Percentiles rank a stretch among this genome's conserved stretches.
Evolutionary conservation across 192 early-diverging fungal species (phyloP).

Genomic region (Backusella tarrabulga): DNA sequence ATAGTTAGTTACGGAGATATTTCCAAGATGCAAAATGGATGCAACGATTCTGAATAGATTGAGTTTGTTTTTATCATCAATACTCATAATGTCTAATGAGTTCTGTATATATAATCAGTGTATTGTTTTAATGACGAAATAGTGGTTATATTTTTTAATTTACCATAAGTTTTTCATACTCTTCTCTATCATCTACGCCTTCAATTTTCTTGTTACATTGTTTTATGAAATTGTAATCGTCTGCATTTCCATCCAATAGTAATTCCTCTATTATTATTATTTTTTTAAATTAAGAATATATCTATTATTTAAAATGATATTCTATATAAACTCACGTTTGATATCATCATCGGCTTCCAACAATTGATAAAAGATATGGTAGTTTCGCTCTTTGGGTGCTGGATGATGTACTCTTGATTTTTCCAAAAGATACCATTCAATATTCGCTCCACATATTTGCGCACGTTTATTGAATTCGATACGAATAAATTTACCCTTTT

Average conservation of each 20-base stretch:
- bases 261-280: constrained; percentile 3
- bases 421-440: constrained; percentile 96
- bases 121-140: background rate
- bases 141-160: background rate
- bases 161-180: constrained; percentile 75
- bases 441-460: constrained; percentile 92
- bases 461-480: constrained; percentile 91
- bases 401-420: constrained; percentile 96
- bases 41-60: constrained; percentile 85
- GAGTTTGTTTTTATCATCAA: constrained; percentile 71
- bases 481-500: constrained; percentile 93
- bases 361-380: constrained; percentile 99
- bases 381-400: constrained; percentile 89
- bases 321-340: constrained; percentile 52
- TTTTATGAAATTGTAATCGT: constrained; percentile 65
- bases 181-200: constrained; percentile 87
- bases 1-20: constrained; percentile 76
- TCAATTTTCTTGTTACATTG: constrained; percentile 85
- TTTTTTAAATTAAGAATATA: background rate
- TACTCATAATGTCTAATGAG: constrained; percentile 82
- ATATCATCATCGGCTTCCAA: constrained; percentile 77
- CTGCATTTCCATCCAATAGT: constrained; percentile 12
- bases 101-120: constrained; percentile 43
- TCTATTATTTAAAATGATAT: background rate
- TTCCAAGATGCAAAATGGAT: constrained; percentile 90